phyloP scores from a whole-genome alignment of 2,329 filamentous ascomycete genomes.

The Xylaria sp. region DNA sequence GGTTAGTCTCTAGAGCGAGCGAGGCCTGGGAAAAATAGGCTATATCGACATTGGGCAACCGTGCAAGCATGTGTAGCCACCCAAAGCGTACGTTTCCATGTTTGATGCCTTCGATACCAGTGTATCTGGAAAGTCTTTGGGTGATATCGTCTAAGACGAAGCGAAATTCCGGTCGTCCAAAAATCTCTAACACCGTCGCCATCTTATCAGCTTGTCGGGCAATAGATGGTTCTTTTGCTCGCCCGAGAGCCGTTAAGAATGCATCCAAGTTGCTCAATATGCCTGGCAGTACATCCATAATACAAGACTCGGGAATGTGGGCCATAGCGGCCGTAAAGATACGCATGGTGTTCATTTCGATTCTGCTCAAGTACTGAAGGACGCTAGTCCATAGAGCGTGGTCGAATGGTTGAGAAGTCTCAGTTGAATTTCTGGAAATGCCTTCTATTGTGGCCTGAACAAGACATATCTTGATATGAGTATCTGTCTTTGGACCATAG shows the following conservation, averaged over 20 bases:
- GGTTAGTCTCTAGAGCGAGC: slow-evolving; percentile 22
- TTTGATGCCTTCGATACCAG: slow-evolving; percentile 3
- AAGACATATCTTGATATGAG: slow-evolving; percentile 7
- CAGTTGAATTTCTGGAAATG: slow-evolving; percentile 2
- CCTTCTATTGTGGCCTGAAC: slow-evolving; percentile 24
- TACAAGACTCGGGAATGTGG: slow-evolving; percentile 18
- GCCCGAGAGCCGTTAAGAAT: slow-evolving; percentile 18
- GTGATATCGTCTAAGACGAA: slow-evolving; percentile 23
- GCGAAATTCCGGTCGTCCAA: slow-evolving; percentile 18
- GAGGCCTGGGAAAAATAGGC: slow-evolving; percentile 21
- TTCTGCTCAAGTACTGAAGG: slow-evolving; percentile 20
- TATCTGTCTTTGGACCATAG: neutral
- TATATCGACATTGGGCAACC: slow-evolving; percentile 23
- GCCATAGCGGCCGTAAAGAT: slow-evolving; percentile 24
- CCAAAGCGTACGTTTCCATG: slow-evolving; percentile 19
- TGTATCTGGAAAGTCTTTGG: slow-evolving; percentile 15
- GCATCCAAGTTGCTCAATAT: slow-evolving; percentile 24
- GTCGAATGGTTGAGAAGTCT: slow-evolving; percentile 13
- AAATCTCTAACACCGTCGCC: slow-evolving; percentile 16
- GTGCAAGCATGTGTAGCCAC: slow-evolving; percentile 29
- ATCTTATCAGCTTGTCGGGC: slow-evolving; percentile 26
- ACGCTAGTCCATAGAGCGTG: slow-evolving; percentile 20
- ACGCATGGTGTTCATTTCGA: slow-evolving; percentile 26
- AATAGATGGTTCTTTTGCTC: neutral
- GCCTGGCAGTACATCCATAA: slow-evolving; percentile 15